Evolutionary conservation across 228 moss, liverwort and hornwort species (phyloP).

Genomic region (Sphagnum fallax): DNA sequence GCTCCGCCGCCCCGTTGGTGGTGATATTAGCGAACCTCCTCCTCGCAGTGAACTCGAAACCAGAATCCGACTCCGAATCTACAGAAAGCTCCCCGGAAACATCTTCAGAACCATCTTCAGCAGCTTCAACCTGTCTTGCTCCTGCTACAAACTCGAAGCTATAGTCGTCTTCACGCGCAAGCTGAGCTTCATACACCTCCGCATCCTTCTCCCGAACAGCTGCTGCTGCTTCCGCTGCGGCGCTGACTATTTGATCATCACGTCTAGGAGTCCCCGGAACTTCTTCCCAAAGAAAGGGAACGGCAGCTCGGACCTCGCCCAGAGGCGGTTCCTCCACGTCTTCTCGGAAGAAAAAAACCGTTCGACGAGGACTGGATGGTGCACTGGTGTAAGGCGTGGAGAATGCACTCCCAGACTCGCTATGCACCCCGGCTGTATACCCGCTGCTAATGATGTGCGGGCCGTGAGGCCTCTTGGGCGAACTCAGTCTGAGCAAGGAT

Average conservation of each 20-base stretch:
- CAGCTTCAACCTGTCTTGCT: constrained; percentile 1
- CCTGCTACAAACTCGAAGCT: background rate
- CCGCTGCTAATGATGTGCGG: too few species aligned
- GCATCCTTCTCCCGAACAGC: background rate
- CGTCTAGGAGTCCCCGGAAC: constrained; percentile 29
- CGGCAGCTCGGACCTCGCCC: constrained; percentile 44
- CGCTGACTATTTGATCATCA: constrained; percentile 1
- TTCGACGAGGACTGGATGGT: constrained; percentile 32
- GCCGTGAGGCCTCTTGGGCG: too few species aligned
- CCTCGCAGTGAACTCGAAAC: constrained; percentile 30
- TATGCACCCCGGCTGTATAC: background rate
- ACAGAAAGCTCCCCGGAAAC: constrained; percentile 12
- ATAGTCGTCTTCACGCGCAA: too few species aligned
- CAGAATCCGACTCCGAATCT: constrained; percentile 2
- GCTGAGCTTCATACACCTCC: too few species aligned
- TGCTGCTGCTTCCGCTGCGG: constrained; percentile 6
- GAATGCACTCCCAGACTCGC: constrained; percentile 13
- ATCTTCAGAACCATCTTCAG: constrained; percentile 8
- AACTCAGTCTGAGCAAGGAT: too few species aligned
- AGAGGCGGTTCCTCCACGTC: constrained; percentile 30
- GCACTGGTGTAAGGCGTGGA: constrained; percentile 34
- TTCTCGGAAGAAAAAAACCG: constrained; percentile 3
- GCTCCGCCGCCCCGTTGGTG: constrained; percentile 5
- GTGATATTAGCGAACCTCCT: background rate
- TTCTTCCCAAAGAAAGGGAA: constrained; percentile 47